Conservation (phyloP, 768 basidiomycete species). For the Daedalea quercina region DNA sequence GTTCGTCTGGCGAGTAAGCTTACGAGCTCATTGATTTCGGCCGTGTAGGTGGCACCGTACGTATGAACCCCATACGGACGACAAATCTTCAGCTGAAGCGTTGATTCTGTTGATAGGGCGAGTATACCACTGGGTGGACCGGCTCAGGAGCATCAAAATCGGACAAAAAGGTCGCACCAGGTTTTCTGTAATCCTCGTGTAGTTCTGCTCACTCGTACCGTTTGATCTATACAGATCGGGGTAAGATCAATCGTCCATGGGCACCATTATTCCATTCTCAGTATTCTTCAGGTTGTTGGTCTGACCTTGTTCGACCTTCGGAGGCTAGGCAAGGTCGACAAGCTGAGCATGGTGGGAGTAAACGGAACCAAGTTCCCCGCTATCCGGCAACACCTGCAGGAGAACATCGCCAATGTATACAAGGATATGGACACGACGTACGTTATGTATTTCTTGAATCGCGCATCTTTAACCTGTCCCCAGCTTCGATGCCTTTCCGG, state of each 20-base stretch:
- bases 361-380: slow-evolving; percentile 85
- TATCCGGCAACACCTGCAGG: slow-evolving; percentile 71
- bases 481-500: slow-evolving; percentile 78
- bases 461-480: neutral
- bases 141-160: slow-evolving; percentile 88
- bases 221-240: slow-evolving; percentile 45
- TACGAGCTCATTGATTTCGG: slow-evolving; percentile 8
- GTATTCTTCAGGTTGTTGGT: slow-evolving; percentile 82
- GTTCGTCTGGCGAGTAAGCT: slow-evolving; percentile 11
- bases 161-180: slow-evolving; percentile 76
- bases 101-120: slow-evolving; percentile 41
- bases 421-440: slow-evolving; percentile 83
- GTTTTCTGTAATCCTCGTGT: neutral
- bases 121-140: slow-evolving; percentile 96
- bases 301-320: slow-evolving; percentile 87
- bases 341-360: slow-evolving; percentile 84
- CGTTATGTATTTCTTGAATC: slow-evolving; percentile 18
- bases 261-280: slow-evolving; percentile 87
- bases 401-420: slow-evolving; percentile 81
- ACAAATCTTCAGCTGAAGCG: no score
- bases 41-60: slow-evolving; percentile 41
- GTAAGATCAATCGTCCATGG: slow-evolving; percentile 32
- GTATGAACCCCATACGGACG: slow-evolving; percentile 9
- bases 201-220: neutral
- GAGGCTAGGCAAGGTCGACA: slow-evolving; percentile 73